Evolutionary conservation across 2,329 filamentous ascomycete species (phyloP).

Genomic region (Penicillium paneum): DNA sequence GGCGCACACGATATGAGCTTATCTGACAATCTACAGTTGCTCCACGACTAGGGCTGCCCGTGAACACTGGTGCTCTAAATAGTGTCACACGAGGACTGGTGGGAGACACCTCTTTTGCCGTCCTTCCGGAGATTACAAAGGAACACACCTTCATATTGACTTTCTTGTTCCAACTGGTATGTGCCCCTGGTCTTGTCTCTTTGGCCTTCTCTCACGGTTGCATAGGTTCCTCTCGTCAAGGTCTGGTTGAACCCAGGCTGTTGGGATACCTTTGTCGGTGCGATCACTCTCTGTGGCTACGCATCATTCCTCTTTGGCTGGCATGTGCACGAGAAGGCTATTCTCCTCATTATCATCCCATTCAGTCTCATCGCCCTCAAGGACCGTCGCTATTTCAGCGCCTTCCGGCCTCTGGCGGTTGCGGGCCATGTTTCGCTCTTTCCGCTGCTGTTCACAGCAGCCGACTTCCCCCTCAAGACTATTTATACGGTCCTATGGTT

Average conservation of each 20-base stretch:
- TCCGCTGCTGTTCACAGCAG: slow-evolving; percentile 84
- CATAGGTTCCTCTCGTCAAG: slow-evolving; percentile 68
- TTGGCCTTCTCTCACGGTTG: slow-evolving; percentile 15
- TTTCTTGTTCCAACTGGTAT: slow-evolving; percentile 71
- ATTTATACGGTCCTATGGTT: slow-evolving; percentile 93
- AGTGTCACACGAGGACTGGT: slow-evolving; percentile 92
- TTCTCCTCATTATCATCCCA: slow-evolving; percentile 88
- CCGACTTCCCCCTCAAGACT: slow-evolving; percentile 91
- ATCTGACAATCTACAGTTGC: slow-evolving; percentile 60
- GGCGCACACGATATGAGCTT: neutral
- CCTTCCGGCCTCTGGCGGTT: slow-evolving; percentile 87
- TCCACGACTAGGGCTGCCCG: slow-evolving; percentile 69
- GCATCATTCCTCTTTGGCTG: slow-evolving; percentile 96
- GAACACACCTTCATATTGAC: slow-evolving; percentile 78
- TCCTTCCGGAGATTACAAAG: slow-evolving; percentile 81
- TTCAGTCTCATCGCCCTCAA: slow-evolving; percentile 89
- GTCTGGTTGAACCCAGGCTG: slow-evolving; percentile 77
- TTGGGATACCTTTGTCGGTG: slow-evolving; percentile 86
- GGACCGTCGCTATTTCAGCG: slow-evolving; percentile 84
- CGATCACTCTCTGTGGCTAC: slow-evolving; percentile 89
- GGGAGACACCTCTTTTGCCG: slow-evolving; percentile 89
- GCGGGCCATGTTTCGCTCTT: slow-evolving; percentile 94
- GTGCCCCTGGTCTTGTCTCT: slow-evolving; percentile 11
- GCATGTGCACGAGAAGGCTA: slow-evolving; percentile 98
- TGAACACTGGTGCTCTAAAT: slow-evolving; percentile 71